Conservation (phyloP, 441 rosid genomes). For the Raphanus hybrid region DNA sequence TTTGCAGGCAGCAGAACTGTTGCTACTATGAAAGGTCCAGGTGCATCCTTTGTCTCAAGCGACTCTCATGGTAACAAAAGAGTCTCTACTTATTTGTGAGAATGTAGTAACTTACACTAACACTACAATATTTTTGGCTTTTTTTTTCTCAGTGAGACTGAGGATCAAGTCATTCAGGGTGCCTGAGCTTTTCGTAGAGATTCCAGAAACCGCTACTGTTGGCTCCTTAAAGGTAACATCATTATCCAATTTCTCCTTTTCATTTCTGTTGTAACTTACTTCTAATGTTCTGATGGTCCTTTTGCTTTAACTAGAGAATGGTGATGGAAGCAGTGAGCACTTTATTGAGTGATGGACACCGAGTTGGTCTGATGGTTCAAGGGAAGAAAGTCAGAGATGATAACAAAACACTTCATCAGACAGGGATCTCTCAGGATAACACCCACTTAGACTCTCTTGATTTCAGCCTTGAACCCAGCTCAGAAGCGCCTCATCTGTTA, state of each 20-base stretch:
- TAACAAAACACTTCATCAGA: conserved; percentile 83
- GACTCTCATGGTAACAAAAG: conserved; percentile 76
- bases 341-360: conserved; percentile 81
- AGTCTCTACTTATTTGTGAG: conserved; percentile 34
- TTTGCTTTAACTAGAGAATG: conserved; percentile 61
- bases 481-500: conserved; percentile 47
- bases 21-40: conserved; percentile 55
- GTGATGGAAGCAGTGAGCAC: conserved; percentile 93
- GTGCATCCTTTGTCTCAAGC: conserved; percentile 63
- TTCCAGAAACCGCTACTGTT: conserved; percentile 92
- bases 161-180: conserved; percentile 95
- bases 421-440: conserved; percentile 78
- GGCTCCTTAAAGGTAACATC: conserved; percentile 85
- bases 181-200: conserved; percentile 91
- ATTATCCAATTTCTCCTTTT: not conserved
- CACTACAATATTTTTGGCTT: conserved; percentile 36
- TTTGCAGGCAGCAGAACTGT: conserved; percentile 56
- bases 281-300: not conserved
- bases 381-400: conserved; percentile 97
- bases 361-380: conserved; percentile 81
- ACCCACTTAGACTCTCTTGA: conserved; percentile 69
- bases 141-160: conserved; percentile 72
- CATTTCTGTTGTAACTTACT: not conserved
- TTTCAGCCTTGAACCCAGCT: conserved; percentile 89
- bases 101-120: conserved; percentile 37